Base-by-base conservation (phyloP, 2,329 filamentous ascomycete genomes). In the Metarhizium brunneum region DNA sequence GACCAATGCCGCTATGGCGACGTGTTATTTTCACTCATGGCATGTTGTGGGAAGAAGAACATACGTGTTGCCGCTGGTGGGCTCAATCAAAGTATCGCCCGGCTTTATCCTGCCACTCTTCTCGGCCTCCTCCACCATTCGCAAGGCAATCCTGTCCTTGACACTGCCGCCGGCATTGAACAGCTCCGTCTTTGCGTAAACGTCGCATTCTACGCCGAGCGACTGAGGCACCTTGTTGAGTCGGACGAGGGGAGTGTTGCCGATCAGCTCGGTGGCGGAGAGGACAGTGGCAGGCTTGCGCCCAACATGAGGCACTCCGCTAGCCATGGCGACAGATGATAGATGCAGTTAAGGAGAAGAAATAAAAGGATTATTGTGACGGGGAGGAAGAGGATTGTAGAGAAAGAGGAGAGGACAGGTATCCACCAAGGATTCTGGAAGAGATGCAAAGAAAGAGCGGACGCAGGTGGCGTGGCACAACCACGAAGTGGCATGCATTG, bases 41-140 rank as follows among this genome's bases (percentile, higher is more conserved):
- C 20, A 6, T 32, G n/a, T n/a, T 6, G 16, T 25, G 4, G 38
- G 30, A 30, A 30, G 49, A 16, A 2, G 13, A 5, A 68, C 75
- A 53, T 69, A 79, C 77, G 94, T 99, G 72, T 99, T 99, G 55
- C 94, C 94, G 67, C 90, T 96, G 50, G 94, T 99, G 10, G 94
- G 94, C 80, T 99, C 94, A 68, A 99, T 99, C 66, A 99, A 76
- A 53, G 91, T 97, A 73, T 97, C 92, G 56, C 92, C 94, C 32
- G 94, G 94, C 80, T 94, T 96, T 74, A 99, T 96, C 61, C 92
- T 85, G 49, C 94, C 94, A 53, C 82, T 86, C 68, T 83, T 85
- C 79, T 99, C 94, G 14, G 94, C 94, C 71, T 92, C 88, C 74
- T 97, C 92, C 59, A 99, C 88, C 94, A 99, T 99, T 67, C 94